Base-by-base conservation (phyloP, 192 early-diverging fungal species). In the Umbelopsis sp. region DNA sequence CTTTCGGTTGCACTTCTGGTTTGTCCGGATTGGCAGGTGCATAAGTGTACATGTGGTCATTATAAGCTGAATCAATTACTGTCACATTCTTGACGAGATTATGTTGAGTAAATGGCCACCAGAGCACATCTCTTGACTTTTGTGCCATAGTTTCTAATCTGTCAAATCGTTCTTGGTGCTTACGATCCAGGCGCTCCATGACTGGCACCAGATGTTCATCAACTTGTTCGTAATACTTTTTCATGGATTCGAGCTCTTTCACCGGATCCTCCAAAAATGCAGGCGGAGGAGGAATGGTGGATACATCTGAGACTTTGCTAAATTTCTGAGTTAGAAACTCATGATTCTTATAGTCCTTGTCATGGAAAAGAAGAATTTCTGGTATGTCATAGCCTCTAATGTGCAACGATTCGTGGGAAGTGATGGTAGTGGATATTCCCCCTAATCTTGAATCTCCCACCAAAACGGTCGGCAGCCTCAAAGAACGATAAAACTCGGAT, bases 31-130 rank as follows among this genome's bases (percentile, higher is more conserved):
- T 46, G 46, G 71, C 58, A 22, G 67, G 67, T 23, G 77, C 68
- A 80, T 86, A 87, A 1, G 85, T 84, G 10, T 80, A 82, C 71
- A 90, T 87, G 44, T 82, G 76, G 51, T 94, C 91, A 30, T 81
- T 73, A 68, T 88, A 81, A 1, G 92, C 92, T 10, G 92, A 92
- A 74, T 94, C 92, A 58, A 94, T 85, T 2, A 93, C 86, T 7
- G 85, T 93, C 11, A 90, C 82, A 16, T 83, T 73, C 58, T 84
- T 78, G 21, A 86, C 79, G 0, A 52, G 71, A 15, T 78, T 53
- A 52, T 94, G 91, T 67, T 94, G 92, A 4, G 92, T 94, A 71
- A 94, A 94, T 5, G 92, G 92, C 91, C 91, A 94, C 91, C 92
- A 92, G 20, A 94, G 78, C 0, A 72, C 76, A 16, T 80, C 75